phyloP scores from a whole-genome alignment of 163 green algal genomes.

The Chlorella variabilis region DNA sequence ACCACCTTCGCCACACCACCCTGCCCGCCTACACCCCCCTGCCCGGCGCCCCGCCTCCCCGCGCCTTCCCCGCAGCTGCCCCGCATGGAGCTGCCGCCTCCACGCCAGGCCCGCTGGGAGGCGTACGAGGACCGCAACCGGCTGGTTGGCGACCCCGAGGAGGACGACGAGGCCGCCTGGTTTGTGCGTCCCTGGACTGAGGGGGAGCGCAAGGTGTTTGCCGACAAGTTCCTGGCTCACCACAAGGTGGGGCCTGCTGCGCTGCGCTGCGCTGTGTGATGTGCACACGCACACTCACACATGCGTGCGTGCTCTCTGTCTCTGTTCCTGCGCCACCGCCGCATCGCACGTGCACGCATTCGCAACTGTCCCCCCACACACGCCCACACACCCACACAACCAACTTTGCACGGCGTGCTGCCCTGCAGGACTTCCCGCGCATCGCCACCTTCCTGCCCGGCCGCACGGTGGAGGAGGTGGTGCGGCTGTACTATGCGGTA shows the following conservation, averaged over 20 bases:
- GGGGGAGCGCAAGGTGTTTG: slow-evolving; percentile 81
- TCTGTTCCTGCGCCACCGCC: no score
- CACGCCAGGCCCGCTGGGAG: slow-evolving; percentile 43
- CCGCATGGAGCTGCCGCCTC: slow-evolving; percentile 4
- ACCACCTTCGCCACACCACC: no score
- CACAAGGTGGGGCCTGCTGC: slow-evolving; percentile 57
- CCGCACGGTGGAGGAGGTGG: slow-evolving; percentile 77
- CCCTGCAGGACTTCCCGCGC: slow-evolving; percentile 76
- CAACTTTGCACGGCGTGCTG: no score
- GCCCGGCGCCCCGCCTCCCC: no score
- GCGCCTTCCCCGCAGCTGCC: slow-evolving; percentile 32
- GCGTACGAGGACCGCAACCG: slow-evolving; percentile 45
- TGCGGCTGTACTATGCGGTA: slow-evolving; percentile 84
- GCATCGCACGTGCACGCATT: no score
- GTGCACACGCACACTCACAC: no score
- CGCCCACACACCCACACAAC: no score
- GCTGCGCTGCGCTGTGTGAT: neutral
- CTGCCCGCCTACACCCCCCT: neutral
- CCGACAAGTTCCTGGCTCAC: slow-evolving; percentile 80
- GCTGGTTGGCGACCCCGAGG: slow-evolving; percentile 32
- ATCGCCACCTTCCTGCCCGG: slow-evolving; percentile 76
- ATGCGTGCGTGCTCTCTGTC: no score
- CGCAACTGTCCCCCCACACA: no score
- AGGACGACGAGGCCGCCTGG: slow-evolving; percentile 18
- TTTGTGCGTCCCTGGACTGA: slow-evolving; percentile 60